A percentile compares a stretch with the other conserved stretches of the same genome.
phyloP scores from a whole-genome alignment of 225 moss, liverwort and hornwort genomes.

The Anthoceros angustus region DNA sequence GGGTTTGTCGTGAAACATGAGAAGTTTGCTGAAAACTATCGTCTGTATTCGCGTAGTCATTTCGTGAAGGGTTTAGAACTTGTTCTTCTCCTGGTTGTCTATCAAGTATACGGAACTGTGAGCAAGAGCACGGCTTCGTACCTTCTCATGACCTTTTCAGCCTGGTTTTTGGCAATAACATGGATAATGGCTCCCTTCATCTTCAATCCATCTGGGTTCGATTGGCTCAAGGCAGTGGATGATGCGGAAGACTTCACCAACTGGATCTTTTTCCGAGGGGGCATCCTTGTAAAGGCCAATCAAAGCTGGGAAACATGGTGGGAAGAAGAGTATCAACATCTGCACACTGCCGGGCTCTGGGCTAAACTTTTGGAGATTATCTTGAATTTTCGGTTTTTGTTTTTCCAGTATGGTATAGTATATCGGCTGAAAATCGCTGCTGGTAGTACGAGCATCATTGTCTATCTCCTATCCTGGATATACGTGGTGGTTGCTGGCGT shows the following conservation, averaged over 20 bases:
- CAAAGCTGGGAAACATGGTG: slow-evolving; percentile 94
- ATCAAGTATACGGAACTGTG: slow-evolving; percentile 42
- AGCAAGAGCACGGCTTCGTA: slow-evolving; percentile 44
- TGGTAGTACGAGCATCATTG: slow-evolving; percentile 65
- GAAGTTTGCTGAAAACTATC: slow-evolving; percentile 61
- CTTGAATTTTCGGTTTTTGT: slow-evolving; percentile 75
- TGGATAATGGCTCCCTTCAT: slow-evolving; percentile 91
- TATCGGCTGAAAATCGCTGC: slow-evolving; percentile 64
- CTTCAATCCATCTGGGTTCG: slow-evolving; percentile 98
- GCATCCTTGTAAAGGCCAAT: slow-evolving; percentile 44
- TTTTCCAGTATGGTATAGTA: slow-evolving; percentile 94
- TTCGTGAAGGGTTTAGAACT: slow-evolving; percentile 89
- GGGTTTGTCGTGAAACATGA: slow-evolving; percentile 97
- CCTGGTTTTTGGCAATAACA: slow-evolving; percentile 84
- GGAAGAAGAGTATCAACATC: slow-evolving; percentile 70
- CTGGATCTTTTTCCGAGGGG: slow-evolving; percentile 91
- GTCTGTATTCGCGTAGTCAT: slow-evolving; percentile 77
- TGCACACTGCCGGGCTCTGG: slow-evolving; percentile 68
- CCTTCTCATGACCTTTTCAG: slow-evolving; percentile 64
- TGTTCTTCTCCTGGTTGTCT: slow-evolving; percentile 66
- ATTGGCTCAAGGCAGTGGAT: slow-evolving; percentile 88
- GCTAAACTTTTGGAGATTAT: slow-evolving; percentile 66
- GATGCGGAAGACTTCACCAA: slow-evolving; percentile 80
- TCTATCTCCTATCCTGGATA: slow-evolving; percentile 84
- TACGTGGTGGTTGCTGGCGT: slow-evolving; percentile 63